These are phyloP conservation scores for Collybia nuda DNA, from an alignment of 768 basidiomycete genomes.

Conservation along the genomic window DNA sequence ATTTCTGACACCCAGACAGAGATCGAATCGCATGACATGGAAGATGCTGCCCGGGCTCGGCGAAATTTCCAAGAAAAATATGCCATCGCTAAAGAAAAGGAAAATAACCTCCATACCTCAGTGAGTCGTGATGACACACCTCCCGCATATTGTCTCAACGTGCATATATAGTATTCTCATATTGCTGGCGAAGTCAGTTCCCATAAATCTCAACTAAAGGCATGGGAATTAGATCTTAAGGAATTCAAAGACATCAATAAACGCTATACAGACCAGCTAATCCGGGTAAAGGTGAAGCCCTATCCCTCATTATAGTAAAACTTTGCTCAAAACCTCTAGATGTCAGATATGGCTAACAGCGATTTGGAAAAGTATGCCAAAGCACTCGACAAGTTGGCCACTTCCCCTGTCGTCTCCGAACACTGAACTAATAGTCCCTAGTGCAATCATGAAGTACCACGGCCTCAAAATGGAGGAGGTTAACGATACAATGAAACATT, in stretches of 20 bases:
- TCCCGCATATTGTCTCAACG: not conserved
- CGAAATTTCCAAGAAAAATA: constrained; percentile 85
- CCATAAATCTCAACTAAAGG: constrained; percentile 62
- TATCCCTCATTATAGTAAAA: not conserved
- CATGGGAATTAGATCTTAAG: constrained; percentile 66
- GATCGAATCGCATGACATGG: constrained; percentile 79
- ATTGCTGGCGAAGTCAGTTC: constrained; percentile 83
- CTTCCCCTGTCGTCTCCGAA: not conserved
- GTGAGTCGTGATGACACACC: constrained; percentile 34
- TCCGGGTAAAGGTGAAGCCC: constrained; percentile 83
- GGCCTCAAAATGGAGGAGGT: constrained; percentile 98
- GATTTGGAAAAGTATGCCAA: constrained; percentile 98
- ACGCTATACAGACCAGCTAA: constrained; percentile 85
- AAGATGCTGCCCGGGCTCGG: constrained; percentile 80
- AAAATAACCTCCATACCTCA: constrained; percentile 68
- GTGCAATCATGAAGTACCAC: constrained; percentile 99
- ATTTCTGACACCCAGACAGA: constrained; percentile 67
- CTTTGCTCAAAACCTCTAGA: constrained; percentile 43
- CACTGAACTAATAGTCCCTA: constrained; percentile 27
- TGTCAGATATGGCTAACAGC: constrained; percentile 96
- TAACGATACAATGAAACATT: constrained; percentile 93
- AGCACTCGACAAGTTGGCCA: constrained; percentile 87
- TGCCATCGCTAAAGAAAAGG: constrained; percentile 65
- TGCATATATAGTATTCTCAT: constrained; percentile 70
- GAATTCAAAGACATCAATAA: constrained; percentile 89